Conservation (phyloP, 2,329 filamentous ascomycete genomes). For the Penicillium sp. region DNA sequence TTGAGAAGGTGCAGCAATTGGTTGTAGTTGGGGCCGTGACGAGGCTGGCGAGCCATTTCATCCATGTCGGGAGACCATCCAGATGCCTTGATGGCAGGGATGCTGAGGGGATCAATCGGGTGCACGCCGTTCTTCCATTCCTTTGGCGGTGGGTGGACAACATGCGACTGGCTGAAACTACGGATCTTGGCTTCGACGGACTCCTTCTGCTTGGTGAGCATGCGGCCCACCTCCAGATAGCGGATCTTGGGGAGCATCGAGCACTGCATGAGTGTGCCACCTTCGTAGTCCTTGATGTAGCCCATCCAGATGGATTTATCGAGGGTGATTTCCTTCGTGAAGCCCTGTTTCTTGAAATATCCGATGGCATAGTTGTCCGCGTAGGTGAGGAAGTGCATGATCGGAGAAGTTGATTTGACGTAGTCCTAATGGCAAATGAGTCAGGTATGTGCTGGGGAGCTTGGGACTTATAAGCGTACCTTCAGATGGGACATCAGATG, state of each 20-base stretch:
- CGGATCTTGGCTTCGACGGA: conserved; percentile 92
- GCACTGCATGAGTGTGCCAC: conserved; percentile 98
- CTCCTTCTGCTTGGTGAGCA: conserved; percentile 97
- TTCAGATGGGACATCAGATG: conserved; percentile 98
- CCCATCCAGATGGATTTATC: conserved; percentile 95
- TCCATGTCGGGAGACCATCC: conserved; percentile 99
- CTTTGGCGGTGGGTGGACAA: conserved; percentile 77
- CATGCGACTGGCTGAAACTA: conserved; percentile 82
- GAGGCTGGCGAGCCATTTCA: conserved; percentile 86
- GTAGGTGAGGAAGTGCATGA: conserved; percentile 98
- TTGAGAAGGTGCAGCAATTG: conserved; percentile 88
- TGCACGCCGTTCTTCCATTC: conserved; percentile 75
- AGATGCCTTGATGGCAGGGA: conserved; percentile 82
- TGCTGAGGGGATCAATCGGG: conserved; percentile 78
- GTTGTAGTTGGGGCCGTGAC: conserved; percentile 94
- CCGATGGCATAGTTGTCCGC: conserved; percentile 98
- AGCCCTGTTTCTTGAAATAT: conserved; percentile 98
- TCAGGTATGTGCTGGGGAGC: conserved; percentile 3
- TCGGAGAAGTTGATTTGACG: conserved; percentile 90
- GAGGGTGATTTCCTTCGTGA: conserved; percentile 96
- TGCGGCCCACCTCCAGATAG: conserved; percentile 86
- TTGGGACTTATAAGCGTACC: conserved; percentile 36
- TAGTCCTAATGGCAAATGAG: conserved; percentile 58
- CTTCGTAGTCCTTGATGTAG: conserved; percentile 99
- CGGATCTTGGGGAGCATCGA: conserved; percentile 93